phyloP scores from a whole-genome alignment of 108 stramenopile genomes.

The Nitzschia sp. region DNA sequence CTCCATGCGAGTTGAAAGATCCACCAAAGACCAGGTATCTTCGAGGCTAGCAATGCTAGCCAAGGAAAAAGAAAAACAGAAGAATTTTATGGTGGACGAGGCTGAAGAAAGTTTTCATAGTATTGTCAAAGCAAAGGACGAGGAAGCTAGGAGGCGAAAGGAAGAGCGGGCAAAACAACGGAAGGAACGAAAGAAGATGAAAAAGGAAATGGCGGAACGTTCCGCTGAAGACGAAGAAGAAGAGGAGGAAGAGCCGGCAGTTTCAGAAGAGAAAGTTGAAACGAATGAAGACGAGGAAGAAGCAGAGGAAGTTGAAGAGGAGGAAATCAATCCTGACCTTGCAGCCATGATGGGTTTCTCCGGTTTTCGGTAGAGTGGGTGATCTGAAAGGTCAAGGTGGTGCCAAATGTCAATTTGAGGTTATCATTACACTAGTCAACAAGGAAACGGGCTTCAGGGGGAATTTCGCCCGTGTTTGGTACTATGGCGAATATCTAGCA shows the following conservation, averaged over 20 bases:
- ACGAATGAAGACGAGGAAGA: conserved; percentile 35
- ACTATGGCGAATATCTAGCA: background rate
- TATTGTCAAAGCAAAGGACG: conserved; percentile 73
- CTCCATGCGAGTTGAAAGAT: conserved; percentile 93
- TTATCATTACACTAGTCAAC: background rate
- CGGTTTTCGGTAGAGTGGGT: conserved; percentile 81
- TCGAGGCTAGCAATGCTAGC: conserved; percentile 45
- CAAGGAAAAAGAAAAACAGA: conserved; percentile 44
- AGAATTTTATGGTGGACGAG: conserved; percentile 27
- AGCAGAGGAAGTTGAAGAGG: conserved; percentile 69
- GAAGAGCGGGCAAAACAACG: conserved; percentile 67
- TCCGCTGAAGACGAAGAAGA: conserved; percentile 29
- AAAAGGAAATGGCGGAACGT: conserved; percentile 39
- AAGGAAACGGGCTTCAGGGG: background rate
- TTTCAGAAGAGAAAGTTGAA: background rate
- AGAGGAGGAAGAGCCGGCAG: conserved; percentile 20
- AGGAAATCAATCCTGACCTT: conserved; percentile 76
- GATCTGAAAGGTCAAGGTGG: too few relatives aligned
- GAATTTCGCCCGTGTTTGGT: background rate
- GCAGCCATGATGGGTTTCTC: conserved; percentile 96
- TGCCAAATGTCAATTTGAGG: too few relatives aligned
- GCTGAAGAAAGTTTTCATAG: conserved; percentile 45
- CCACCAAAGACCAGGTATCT: conserved; percentile 76
- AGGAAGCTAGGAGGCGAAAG: conserved; percentile 58
- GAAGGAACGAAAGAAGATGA: conserved; percentile 64